A percentile compares a stretch with the other conserved stretches of the same genome.
Evolutionary conservation across 1,139 yeast species (phyloP).

Genomic region (Yamadazyma dendronema): DNA sequence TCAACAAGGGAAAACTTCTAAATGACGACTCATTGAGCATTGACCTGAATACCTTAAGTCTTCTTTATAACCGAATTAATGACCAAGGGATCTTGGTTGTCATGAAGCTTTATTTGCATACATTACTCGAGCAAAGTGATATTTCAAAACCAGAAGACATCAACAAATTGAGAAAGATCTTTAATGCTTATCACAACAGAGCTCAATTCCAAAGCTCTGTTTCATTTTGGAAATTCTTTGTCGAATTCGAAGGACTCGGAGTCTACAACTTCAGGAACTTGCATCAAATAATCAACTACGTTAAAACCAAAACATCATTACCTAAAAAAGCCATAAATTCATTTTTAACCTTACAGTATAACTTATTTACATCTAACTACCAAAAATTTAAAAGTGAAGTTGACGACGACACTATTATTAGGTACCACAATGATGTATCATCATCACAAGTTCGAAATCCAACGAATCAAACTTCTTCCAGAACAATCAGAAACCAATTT

Average conservation of each 20-base stretch:
- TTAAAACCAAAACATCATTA: conserved; percentile 43
- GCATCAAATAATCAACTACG: conserved; percentile 37
- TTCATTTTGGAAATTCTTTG: conserved; percentile 55
- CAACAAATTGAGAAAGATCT: conserved; percentile 19
- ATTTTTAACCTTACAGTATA: conserved; percentile 22
- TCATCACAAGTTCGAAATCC: conserved; percentile 17
- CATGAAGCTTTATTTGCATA: conserved; percentile 20
- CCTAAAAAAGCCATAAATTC: conserved; percentile 49
- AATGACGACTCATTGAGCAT: conserved; percentile 6
- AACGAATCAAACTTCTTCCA: conserved; percentile 2
- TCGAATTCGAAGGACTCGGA: conserved; percentile 48
- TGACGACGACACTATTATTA: conserved; percentile 22
- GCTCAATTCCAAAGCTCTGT: conserved; percentile 36
- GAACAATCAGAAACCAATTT: conserved; percentile 38
- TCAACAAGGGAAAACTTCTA: conserved; percentile 1
- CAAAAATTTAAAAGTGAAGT: conserved; percentile 14
- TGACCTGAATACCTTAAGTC: conserved; percentile 9
- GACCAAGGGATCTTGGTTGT: conserved; percentile 32
- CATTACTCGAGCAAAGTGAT: conserved; percentile 3
- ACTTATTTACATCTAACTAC: conserved; percentile 26
- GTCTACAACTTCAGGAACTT: conserved; percentile 45
- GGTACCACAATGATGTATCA: conserved; percentile 24
- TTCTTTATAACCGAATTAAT: conserved; percentile 20
- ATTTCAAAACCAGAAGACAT: conserved; percentile 3
- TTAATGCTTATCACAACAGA: conserved; percentile 39